Evolutionary conservation across 1,284 basidiomycete genomes (phyloP).

Genomic region (Cutaneotrichosporon sp.): DNA sequence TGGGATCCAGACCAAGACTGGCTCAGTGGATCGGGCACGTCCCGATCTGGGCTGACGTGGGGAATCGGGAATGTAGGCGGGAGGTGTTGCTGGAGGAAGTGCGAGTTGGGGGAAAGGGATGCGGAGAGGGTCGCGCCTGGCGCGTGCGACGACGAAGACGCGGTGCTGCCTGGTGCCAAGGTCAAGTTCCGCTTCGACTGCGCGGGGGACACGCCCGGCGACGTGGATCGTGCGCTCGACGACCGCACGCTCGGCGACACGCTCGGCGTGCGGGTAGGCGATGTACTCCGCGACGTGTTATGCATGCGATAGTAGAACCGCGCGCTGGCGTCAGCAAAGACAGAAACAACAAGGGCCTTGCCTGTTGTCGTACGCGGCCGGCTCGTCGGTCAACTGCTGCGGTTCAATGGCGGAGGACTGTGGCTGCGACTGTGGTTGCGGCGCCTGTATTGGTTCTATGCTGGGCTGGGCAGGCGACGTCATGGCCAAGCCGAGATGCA

Average conservation of each 20-base stretch:
- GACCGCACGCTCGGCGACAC: not conserved
- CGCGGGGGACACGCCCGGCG: constrained; percentile 7
- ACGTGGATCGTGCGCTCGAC: constrained; percentile 3
- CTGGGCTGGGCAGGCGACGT: not conserved
- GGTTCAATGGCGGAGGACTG: too few species aligned
- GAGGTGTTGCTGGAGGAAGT: constrained; percentile 42
- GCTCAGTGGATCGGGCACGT: not conserved
- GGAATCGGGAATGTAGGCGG: constrained; percentile 36
- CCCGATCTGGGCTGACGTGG: not conserved
- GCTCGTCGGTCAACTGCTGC: not conserved
- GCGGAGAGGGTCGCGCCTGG: constrained; percentile 18
- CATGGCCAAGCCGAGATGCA: constrained; percentile 8
- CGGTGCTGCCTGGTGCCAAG: constrained; percentile 18
- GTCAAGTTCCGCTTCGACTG: constrained; percentile 23
- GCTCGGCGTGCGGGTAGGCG: constrained; percentile 31
- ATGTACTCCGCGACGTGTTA: constrained; percentile 25
- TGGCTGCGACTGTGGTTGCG: too few species aligned
- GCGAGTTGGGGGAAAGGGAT: constrained; percentile 40
- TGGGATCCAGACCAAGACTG: not conserved
- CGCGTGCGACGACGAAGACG: constrained; percentile 1
- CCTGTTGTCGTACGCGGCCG: constrained; percentile 40
- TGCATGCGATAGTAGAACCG: constrained; percentile 44
- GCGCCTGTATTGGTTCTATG: too few species aligned
- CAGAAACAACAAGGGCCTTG: constrained; percentile 13
- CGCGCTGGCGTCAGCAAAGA: constrained; percentile 26